Percentiles rank a stretch among this genome's conserved stretches.
Evolutionary conservation across 2,329 filamentous ascomycete genomes (phyloP).

Genomic region (Penicillium sp.): DNA sequence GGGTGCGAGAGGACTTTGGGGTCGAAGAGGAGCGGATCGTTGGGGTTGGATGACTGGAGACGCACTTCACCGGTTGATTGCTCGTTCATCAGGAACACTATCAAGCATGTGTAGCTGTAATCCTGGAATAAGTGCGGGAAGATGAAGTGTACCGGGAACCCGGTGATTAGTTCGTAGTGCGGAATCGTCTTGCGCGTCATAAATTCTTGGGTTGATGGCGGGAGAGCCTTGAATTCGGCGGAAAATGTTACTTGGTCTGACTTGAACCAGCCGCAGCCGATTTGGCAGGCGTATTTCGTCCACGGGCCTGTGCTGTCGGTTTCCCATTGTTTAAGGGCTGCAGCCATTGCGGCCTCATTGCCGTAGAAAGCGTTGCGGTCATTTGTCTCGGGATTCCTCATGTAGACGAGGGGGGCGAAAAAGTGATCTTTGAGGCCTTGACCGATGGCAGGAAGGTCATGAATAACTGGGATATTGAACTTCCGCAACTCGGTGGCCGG

Average conservation of each 20-base stretch:
- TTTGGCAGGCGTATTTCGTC: constrained; percentile 29
- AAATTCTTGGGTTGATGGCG: constrained; percentile 43
- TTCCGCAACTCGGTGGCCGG: constrained; percentile 42
- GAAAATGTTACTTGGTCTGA: constrained; percentile 41
- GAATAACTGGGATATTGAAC: constrained; percentile 39
- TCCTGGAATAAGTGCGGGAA: constrained; percentile 39
- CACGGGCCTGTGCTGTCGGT: constrained; percentile 42
- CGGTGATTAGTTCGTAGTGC: constrained; percentile 55
- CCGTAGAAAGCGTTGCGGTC: constrained; percentile 49
- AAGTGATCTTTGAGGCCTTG: constrained; percentile 22
- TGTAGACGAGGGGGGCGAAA: constrained; percentile 32
- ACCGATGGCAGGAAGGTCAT: constrained; percentile 19
- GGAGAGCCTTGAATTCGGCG: constrained; percentile 53
- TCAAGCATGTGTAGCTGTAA: constrained; percentile 46
- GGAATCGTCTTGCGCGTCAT: constrained; percentile 54
- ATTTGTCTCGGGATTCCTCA: constrained; percentile 43
- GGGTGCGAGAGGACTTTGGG: constrained; percentile 54
- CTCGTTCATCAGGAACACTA: constrained; percentile 54
- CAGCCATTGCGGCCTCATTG: constrained; percentile 42
- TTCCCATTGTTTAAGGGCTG: constrained; percentile 51
- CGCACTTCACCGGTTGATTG: constrained; percentile 53
- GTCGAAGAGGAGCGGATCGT: constrained; percentile 52
- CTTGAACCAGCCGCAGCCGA: constrained; percentile 43
- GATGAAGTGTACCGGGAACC: constrained; percentile 46
- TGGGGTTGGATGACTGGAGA: constrained; percentile 53